A percentile compares a stretch with the other conserved stretches of the same genome.
Evolutionary conservation across 148 eudicot species (phyloP).

Genomic region (Chenopodium berlandieri): DNA sequence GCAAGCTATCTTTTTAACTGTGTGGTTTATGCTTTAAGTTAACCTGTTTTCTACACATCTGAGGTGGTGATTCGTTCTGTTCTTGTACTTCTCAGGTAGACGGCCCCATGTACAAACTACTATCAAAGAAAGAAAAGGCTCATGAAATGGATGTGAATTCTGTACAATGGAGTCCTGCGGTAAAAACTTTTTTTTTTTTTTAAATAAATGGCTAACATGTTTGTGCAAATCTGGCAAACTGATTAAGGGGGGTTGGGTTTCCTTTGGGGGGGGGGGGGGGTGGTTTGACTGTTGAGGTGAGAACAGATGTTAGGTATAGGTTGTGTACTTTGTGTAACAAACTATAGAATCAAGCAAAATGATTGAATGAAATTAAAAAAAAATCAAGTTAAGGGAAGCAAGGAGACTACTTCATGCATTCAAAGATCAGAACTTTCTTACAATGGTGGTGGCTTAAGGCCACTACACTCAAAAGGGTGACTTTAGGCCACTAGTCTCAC

Average conservation of each 20-base stretch:
- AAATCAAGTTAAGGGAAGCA: too few species aligned
- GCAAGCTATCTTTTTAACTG: background rate
- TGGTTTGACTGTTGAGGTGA: background rate
- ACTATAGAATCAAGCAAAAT: too few species aligned
- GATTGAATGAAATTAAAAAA: too few species aligned
- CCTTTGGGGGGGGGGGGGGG: background rate
- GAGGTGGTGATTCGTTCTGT: slow-evolving; percentile 8
- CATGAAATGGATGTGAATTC: slow-evolving; percentile 67
- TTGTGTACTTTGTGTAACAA: background rate
- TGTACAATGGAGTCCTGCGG: slow-evolving; percentile 60
- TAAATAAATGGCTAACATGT: background rate
- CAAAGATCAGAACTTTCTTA: too few species aligned
- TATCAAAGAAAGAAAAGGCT: slow-evolving; percentile 60
- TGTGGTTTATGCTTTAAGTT: background rate
- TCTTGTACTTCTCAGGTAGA: slow-evolving; percentile 37
- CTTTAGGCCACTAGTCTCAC: too few species aligned
- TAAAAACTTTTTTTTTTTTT: slow-evolving; percentile 16
- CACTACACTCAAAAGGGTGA: too few species aligned
- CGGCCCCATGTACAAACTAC: slow-evolving; percentile 48
- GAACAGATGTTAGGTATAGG: background rate
- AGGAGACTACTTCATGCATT: too few species aligned
- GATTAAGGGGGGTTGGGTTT: background rate
- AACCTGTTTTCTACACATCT: background rate
- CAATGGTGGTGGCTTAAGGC: too few species aligned
- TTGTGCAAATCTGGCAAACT: background rate